Evolutionary conservation across 78 protist species (phyloP).

Genomic region (Emiliania huxleyi): DNA sequence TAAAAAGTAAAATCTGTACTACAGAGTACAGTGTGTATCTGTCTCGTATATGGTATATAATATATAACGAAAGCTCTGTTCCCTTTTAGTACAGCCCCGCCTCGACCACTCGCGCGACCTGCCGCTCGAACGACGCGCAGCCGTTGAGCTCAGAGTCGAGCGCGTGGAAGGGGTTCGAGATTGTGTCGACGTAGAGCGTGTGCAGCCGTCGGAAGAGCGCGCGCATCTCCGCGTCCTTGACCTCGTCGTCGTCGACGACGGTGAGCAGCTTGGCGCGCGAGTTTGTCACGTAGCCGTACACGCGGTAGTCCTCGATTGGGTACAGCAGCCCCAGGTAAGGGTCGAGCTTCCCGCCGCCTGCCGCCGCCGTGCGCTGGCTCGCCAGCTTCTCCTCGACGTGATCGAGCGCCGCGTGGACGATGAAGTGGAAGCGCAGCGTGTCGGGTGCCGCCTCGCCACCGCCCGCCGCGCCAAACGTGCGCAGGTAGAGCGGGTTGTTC

Average conservation of each 20-base stretch:
- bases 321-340: neutral
- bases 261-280: neutral
- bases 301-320: neutral
- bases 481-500: conserved; percentile 4
- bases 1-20: too few species aligned
- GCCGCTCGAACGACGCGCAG: neutral
- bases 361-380: neutral
- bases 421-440: neutral
- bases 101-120: neutral
- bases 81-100: neutral
- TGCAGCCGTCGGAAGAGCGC: conserved; percentile 13
- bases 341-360: neutral
- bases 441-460: neutral
- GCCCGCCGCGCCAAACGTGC: neutral
- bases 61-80: too few species aligned
- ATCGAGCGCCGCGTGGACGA: neutral
- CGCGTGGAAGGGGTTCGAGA: neutral
- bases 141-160: neutral
- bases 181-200: neutral
- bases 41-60: too few species aligned
- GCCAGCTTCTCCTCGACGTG: neutral
- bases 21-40: too few species aligned
- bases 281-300: neutral
- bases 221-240: neutral
- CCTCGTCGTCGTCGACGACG: neutral